Evolutionary conservation across 495 filamentous ascomycete species (phyloP).

Genomic region (Evernia prunastri): DNA sequence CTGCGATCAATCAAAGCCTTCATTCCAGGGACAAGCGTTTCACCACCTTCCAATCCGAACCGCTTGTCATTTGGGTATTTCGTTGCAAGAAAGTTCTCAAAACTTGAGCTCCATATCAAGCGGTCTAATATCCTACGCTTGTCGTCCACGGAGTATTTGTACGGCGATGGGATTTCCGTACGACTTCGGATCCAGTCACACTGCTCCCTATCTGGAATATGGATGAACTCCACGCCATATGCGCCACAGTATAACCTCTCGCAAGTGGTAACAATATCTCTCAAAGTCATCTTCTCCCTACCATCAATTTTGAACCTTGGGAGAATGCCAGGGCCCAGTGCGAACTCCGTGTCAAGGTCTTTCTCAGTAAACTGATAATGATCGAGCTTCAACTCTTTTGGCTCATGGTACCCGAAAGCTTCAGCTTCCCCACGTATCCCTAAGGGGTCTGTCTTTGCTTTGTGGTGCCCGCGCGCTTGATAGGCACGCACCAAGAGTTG

Average conservation of each 20-base stretch:
- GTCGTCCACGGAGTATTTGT: constrained; percentile 93
- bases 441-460: constrained; percentile 92
- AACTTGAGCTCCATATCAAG: constrained; percentile 95
- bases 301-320: constrained; percentile 83
- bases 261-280: constrained; percentile 88
- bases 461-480: constrained; percentile 96
- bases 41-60: constrained; percentile 95
- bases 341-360: constrained; percentile 88
- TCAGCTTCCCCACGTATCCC: constrained; percentile 83
- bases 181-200: constrained; percentile 97
- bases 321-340: constrained; percentile 88
- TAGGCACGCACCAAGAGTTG: constrained; percentile 94
- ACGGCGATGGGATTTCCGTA: constrained; percentile 86
- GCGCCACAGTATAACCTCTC: constrained; percentile 95
- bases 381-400: constrained; percentile 86
- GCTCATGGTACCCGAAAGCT: constrained; percentile 79
- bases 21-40: constrained; percentile 95
- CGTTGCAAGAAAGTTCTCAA: constrained; percentile 86
- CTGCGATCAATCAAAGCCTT: constrained; percentile 97
- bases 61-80: constrained; percentile 99
- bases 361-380: constrained; percentile 93
- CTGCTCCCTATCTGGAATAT: constrained; percentile 94
- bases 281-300: constrained; percentile 90
- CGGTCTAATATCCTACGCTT: constrained; percentile 96
- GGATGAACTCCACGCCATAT: constrained; percentile 96